Conservation (phyloP, 352 stramenopile species). For the Phytophthora capsici region DNA sequence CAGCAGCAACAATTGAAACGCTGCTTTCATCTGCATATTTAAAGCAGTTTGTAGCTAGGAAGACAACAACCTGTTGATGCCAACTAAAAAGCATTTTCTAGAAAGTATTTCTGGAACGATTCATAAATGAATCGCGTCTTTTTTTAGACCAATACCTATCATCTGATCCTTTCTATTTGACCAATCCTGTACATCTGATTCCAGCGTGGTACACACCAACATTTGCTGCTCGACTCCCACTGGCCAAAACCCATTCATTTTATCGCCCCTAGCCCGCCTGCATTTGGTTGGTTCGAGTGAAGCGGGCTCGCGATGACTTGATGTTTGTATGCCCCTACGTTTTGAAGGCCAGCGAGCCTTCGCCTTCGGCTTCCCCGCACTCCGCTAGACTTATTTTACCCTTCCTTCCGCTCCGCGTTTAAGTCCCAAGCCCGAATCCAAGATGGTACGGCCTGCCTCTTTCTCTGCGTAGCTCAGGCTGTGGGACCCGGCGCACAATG, state of each 20-base stretch:
- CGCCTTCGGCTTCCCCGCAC: slow-evolving; percentile 36
- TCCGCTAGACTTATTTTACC: slow-evolving; percentile 78
- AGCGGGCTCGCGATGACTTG: slow-evolving; percentile 52
- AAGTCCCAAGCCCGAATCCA: slow-evolving; percentile 86
- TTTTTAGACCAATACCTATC: too few species aligned
- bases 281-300: slow-evolving; percentile 82
- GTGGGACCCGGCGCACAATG: background rate
- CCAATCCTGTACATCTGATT: background rate
- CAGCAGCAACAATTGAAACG: too few species aligned
- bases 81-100: too few species aligned
- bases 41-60: too few species aligned
- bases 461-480: slow-evolving; percentile 1
- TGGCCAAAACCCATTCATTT: slow-evolving; percentile 11
- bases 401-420: slow-evolving; percentile 89
- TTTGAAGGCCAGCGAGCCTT: slow-evolving; percentile 38
- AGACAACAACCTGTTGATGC: too few species aligned
- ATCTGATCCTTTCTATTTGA: too few species aligned
- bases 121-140: too few species aligned
- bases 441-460: slow-evolving; percentile 68
- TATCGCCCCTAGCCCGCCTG: slow-evolving; percentile 17
- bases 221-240: background rate
- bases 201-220: background rate
- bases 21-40: too few species aligned
- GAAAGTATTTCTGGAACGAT: too few species aligned
- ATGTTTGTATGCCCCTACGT: slow-evolving; percentile 55